phyloP scores from a whole-genome alignment of 2,329 filamentous ascomycete species.

The Colletotrichum sp. region DNA sequence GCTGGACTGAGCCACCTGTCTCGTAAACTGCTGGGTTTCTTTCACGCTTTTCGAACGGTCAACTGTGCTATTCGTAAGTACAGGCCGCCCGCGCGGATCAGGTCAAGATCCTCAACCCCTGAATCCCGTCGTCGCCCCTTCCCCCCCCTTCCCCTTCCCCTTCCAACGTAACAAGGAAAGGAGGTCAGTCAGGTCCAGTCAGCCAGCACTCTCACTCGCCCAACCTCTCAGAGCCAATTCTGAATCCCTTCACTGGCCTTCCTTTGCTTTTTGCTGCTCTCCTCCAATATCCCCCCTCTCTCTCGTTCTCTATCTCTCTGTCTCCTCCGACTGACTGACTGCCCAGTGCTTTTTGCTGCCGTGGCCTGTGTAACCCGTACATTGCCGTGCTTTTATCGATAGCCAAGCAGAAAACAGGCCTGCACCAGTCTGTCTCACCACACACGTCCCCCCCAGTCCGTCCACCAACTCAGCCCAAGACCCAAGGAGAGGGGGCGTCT shows the following conservation, averaged over 20 bases:
- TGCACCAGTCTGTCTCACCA: slow-evolving; percentile 1
- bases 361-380: background rate
- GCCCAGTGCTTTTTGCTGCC: background rate
- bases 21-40: background rate
- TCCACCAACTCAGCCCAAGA: background rate
- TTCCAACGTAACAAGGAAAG: background rate
- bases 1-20: background rate
- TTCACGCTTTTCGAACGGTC: background rate
- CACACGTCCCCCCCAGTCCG: background rate
- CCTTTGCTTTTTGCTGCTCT: background rate
- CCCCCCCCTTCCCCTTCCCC: background rate
- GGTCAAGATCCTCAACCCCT: background rate
- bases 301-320: background rate
- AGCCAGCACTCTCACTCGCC: background rate
- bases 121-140: background rate
- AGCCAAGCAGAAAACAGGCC: background rate
- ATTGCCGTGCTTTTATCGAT: background rate
- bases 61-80: background rate
- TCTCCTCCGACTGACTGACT: background rate
- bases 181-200: background rate
- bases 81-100: background rate
- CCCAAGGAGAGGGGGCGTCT: slow-evolving; percentile 19
- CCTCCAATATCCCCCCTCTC: background rate
- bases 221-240: background rate
- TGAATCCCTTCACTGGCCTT: background rate